These are phyloP conservation scores for Hypoxylon sp. DNA, from an alignment of 2,329 filamentous ascomycete species.

Conservation along the genomic window DNA sequence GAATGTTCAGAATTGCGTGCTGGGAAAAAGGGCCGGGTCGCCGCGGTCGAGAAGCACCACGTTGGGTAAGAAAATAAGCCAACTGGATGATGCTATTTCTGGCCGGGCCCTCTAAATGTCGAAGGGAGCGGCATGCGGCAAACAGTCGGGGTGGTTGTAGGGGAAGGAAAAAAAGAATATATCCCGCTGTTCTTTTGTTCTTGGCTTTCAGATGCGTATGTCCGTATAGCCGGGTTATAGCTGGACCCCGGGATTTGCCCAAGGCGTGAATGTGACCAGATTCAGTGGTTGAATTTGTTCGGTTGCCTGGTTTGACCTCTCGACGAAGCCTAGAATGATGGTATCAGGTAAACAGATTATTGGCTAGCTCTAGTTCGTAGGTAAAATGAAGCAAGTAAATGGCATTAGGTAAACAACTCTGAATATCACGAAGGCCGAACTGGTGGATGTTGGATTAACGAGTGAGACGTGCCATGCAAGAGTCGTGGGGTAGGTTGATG, in stretches of 20 bases:
- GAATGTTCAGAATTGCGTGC: constrained; percentile 31
- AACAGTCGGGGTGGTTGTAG: constrained; percentile 21
- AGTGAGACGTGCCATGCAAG: constrained; percentile 24
- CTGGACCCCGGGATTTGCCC: constrained; percentile 33
- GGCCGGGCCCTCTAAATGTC: constrained; percentile 32
- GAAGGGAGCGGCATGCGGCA: constrained; percentile 36
- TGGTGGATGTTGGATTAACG: constrained; percentile 31
- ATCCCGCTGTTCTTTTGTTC: constrained; percentile 43
- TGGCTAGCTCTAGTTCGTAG: neutral
- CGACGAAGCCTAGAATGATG: constrained; percentile 16
- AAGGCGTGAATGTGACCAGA: constrained; percentile 13
- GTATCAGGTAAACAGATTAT: constrained; percentile 1
- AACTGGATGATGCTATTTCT: constrained; percentile 39
- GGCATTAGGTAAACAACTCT: constrained; percentile 15
- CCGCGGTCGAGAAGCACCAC: constrained; percentile 43
- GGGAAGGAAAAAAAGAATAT: constrained; percentile 40
- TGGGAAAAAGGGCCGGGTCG: constrained; percentile 48
- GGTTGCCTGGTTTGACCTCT: constrained; percentile 16
- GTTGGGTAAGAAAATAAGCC: constrained; percentile 43
- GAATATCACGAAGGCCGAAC: constrained; percentile 26
- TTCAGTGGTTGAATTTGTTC: constrained; percentile 12
- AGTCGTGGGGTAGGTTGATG: constrained; percentile 24
- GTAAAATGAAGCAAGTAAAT: constrained; percentile 14
- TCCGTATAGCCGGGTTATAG: constrained; percentile 45
- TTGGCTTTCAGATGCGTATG: constrained; percentile 43